Evolutionary conservation across 2,329 filamentous ascomycete species (phyloP).

Genomic region (Colletotrichum costaricense): DNA sequence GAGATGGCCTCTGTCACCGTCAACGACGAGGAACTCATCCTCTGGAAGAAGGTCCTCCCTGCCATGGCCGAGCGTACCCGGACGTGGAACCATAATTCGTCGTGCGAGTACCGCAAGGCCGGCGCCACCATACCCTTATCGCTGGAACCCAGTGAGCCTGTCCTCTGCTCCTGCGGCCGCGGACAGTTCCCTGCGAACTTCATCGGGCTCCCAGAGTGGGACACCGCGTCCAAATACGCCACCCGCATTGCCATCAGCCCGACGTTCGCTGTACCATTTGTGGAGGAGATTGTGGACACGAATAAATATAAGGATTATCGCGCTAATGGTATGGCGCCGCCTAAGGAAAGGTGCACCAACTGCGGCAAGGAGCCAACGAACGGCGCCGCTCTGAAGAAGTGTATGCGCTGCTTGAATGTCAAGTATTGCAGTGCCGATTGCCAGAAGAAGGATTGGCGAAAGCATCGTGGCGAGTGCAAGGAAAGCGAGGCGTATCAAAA

Average conservation of each 20-base stretch:
- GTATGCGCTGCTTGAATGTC: constrained; percentile 54
- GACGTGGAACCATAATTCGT: constrained; percentile 55
- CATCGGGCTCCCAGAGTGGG: constrained; percentile 55
- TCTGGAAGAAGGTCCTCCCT: constrained; percentile 60
- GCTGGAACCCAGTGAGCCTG: constrained; percentile 46
- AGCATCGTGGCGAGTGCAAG: constrained; percentile 57
- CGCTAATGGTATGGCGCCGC: not conserved
- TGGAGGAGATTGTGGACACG: constrained; percentile 52
- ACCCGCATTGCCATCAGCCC: constrained; percentile 70
- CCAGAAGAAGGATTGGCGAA: constrained; percentile 66
- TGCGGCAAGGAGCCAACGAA: constrained; percentile 48
- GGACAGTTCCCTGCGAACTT: constrained; percentile 55
- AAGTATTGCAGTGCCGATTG: constrained; percentile 65
- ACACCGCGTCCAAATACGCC: constrained; percentile 52
- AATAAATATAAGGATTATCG: not conserved
- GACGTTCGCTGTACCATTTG: constrained; percentile 56
- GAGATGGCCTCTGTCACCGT: constrained; percentile 52
- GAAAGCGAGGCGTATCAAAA: constrained; percentile 10
- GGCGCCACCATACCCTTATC: constrained; percentile 52
- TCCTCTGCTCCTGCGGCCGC: constrained; percentile 59
- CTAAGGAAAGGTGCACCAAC: constrained; percentile 45
- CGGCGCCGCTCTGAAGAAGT: constrained; percentile 53
- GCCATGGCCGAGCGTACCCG: constrained; percentile 59
- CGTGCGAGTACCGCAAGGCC: constrained; percentile 55
- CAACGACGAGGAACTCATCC: constrained; percentile 67